A percentile compares a stretch with the other conserved stretches of the same genome.
These are phyloP conservation scores for Fusarium sp. DNA, from an alignment of 2,329 filamentous ascomycete genomes.

Conservation along the genomic window DNA sequence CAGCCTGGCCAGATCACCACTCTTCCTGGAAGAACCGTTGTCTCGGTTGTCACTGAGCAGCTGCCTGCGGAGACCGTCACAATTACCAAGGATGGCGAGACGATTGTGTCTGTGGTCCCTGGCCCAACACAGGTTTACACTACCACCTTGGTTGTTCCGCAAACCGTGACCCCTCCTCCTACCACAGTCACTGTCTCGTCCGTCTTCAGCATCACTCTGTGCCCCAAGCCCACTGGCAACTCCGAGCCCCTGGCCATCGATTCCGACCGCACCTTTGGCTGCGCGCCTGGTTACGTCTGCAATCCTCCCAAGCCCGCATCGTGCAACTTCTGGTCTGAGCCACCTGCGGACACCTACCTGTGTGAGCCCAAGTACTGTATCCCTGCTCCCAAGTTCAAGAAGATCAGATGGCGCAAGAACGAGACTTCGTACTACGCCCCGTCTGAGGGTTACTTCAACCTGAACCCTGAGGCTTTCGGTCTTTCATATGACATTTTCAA, in stretches of 20 bases:
- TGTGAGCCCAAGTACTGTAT: slow-evolving; percentile 62
- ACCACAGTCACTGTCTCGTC: slow-evolving; percentile 46
- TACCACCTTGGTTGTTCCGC: slow-evolving; percentile 46
- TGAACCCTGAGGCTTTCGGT: slow-evolving; percentile 72
- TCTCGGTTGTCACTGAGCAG: slow-evolving; percentile 49
- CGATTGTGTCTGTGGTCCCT: slow-evolving; percentile 47
- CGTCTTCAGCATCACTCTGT: slow-evolving; percentile 53
- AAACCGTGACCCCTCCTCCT: slow-evolving; percentile 47
- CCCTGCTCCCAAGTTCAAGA: slow-evolving; percentile 52
- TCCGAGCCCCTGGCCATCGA: slow-evolving; percentile 48
- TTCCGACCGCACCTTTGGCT: slow-evolving; percentile 65
- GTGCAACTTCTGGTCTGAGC: slow-evolving; percentile 65
- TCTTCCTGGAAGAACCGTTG: slow-evolving; percentile 46
- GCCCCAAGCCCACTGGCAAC: slow-evolving; percentile 58
- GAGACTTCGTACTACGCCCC: slow-evolving; percentile 65
- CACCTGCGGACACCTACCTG: slow-evolving; percentile 59
- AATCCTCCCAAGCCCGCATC: slow-evolving; percentile 60
- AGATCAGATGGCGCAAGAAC: slow-evolving; percentile 58
- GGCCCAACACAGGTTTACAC: slow-evolving; percentile 47
- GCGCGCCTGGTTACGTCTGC: slow-evolving; percentile 65
- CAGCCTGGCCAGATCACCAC: slow-evolving; percentile 35
- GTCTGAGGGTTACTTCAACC: slow-evolving; percentile 69
- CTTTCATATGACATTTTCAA: slow-evolving; percentile 73
- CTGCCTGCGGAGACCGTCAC: slow-evolving; percentile 48
- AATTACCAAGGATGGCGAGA: slow-evolving; percentile 46